These are phyloP conservation scores for Ceratobasidium sp. DNA, from an alignment of 1,284 basidiomycete species.

Conservation along the genomic window DNA sequence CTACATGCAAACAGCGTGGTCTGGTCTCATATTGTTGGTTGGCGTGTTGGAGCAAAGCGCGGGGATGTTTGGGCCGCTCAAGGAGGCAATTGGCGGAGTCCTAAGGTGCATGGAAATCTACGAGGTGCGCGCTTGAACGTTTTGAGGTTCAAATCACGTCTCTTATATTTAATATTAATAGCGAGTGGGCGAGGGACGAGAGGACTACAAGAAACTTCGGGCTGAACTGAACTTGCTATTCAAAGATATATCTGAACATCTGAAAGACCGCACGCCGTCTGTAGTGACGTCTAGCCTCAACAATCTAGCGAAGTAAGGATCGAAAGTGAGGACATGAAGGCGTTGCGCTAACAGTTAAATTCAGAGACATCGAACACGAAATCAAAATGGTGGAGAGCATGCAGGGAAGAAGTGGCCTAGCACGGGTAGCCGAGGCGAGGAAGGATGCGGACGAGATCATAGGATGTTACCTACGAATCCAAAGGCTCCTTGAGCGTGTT, in stretches of 20 bases:
- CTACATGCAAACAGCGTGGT: too few species aligned
- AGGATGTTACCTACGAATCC: slow-evolving; percentile 12
- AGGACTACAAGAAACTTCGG: slow-evolving; percentile 5
- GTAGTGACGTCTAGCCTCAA: background rate
- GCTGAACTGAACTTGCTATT: background rate
- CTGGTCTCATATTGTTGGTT: too few species aligned
- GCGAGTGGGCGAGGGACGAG: background rate
- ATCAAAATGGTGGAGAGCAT: background rate
- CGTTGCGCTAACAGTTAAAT: background rate
- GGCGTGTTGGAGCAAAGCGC: too few species aligned
- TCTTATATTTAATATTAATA: too few species aligned
- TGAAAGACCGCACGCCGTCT: background rate
- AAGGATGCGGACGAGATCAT: background rate
- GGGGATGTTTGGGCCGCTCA: too few species aligned
- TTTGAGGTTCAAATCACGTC: too few species aligned
- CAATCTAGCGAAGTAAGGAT: slow-evolving; percentile 1
- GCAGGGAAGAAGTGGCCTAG: background rate
- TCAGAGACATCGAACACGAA: background rate
- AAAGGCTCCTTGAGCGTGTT: background rate
- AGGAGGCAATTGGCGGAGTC: too few species aligned
- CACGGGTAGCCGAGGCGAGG: background rate
- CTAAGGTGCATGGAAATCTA: too few species aligned
- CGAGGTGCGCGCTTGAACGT: too few species aligned
- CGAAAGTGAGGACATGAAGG: too few species aligned
- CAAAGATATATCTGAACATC: background rate